Evolutionary conservation across 2,329 filamentous ascomycete genomes (phyloP).

Genomic region (Exophiala phaeomuriformis): DNA sequence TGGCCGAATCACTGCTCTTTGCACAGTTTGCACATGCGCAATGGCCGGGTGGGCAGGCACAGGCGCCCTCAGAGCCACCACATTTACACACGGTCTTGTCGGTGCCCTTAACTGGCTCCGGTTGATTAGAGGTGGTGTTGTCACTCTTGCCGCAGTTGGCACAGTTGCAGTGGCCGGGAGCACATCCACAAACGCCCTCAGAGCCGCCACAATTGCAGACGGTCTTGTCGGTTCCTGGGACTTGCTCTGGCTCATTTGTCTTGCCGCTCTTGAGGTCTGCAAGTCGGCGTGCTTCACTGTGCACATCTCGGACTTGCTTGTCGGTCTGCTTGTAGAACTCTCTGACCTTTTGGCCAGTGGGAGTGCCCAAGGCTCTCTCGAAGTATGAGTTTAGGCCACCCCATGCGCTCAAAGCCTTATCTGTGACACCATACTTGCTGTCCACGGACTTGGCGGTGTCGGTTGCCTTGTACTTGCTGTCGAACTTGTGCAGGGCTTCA

Average conservation of each 20-base stretch:
- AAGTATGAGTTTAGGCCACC: slow-evolving; percentile 78
- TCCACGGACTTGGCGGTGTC: slow-evolving; percentile 81
- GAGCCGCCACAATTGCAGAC: slow-evolving; percentile 37
- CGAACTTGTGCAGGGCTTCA: slow-evolving; percentile 65
- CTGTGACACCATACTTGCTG: slow-evolving; percentile 71
- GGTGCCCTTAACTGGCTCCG: slow-evolving; percentile 32
- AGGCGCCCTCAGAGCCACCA: slow-evolving; percentile 32
- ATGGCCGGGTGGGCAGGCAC: slow-evolving; percentile 33
- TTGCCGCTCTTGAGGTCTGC: slow-evolving; percentile 71
- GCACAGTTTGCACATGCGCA: slow-evolving; percentile 36
- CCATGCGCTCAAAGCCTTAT: slow-evolving; percentile 61
- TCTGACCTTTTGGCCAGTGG: slow-evolving; percentile 79
- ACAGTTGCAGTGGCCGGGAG: slow-evolving; percentile 34
- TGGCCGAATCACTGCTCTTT: slow-evolving; percentile 23
- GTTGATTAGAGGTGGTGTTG: slow-evolving; percentile 41
- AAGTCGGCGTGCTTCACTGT: slow-evolving; percentile 79
- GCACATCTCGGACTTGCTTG: slow-evolving; percentile 89
- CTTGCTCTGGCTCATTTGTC: slow-evolving; percentile 33
- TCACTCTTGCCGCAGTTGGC: slow-evolving; percentile 40
- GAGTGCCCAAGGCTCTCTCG: slow-evolving; percentile 81
- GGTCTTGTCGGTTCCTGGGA: slow-evolving; percentile 36
- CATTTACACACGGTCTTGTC: slow-evolving; percentile 38
- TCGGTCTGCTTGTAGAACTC: slow-evolving; percentile 78
- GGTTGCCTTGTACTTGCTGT: slow-evolving; percentile 77
- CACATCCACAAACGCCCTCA: slow-evolving; percentile 34